phyloP scores from a whole-genome alignment of 2,329 filamentous ascomycete genomes.

The Clonostachys byssicola region DNA sequence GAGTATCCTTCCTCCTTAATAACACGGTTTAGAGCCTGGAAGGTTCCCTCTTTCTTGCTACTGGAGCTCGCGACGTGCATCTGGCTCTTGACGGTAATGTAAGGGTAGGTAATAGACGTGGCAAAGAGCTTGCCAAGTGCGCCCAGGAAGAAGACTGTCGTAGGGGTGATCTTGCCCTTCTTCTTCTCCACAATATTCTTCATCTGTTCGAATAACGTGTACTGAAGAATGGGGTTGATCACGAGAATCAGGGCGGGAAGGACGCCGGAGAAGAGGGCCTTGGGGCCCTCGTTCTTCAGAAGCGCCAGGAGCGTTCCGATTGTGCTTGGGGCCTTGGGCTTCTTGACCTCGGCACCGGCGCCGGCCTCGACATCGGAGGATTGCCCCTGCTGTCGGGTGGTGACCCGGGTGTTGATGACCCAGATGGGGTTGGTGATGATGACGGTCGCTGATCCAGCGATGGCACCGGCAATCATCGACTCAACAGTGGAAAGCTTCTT shows the following conservation, averaged over 20 bases:
- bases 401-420: slow-evolving; percentile 99
- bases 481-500: slow-evolving; percentile 88
- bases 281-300: slow-evolving; percentile 77
- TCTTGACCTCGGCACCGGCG: slow-evolving; percentile 15
- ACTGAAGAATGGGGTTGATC: slow-evolving; percentile 97
- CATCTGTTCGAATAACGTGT: slow-evolving; percentile 97
- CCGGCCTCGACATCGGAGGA: slow-evolving; percentile 36
- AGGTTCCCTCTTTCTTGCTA: slow-evolving; percentile 76
- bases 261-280: slow-evolving; percentile 86
- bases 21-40: slow-evolving; percentile 72
- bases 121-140: slow-evolving; percentile 93
- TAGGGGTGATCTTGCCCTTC: slow-evolving; percentile 68
- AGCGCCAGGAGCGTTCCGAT: slow-evolving; percentile 77
- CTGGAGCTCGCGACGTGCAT: slow-evolving; percentile 86
- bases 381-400: slow-evolving; percentile 67
- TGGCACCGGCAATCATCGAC: slow-evolving; percentile 89
- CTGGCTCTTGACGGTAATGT: slow-evolving; percentile 97
- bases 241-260: slow-evolving; percentile 90
- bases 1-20: slow-evolving; percentile 85
- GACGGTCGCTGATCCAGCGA: slow-evolving; percentile 91
- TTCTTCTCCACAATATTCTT: slow-evolving; percentile 82
- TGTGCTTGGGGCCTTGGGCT: slow-evolving; percentile 61
- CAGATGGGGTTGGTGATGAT: slow-evolving; percentile 98
- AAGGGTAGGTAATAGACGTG: slow-evolving; percentile 92
- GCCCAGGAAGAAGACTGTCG: slow-evolving; percentile 84